A percentile compares a stretch with the other conserved stretches of the same genome.
phyloP scores from a whole-genome alignment of 352 stramenopile genomes.

The Globisporangium cystogenes region DNA sequence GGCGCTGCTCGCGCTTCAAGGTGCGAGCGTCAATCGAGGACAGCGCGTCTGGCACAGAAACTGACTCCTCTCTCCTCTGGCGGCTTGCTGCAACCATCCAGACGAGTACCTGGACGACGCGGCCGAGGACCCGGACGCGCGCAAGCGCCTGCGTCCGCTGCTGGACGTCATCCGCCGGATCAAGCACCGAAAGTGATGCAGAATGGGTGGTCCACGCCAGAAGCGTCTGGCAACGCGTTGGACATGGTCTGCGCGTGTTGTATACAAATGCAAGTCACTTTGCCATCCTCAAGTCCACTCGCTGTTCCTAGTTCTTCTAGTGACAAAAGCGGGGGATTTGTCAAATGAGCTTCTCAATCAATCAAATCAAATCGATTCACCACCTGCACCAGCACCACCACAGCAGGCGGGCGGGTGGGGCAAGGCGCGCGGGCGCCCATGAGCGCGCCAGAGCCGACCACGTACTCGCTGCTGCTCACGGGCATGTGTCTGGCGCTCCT shows the following conservation, averaged over 20 bases:
- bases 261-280: conserved; percentile 3
- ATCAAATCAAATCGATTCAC: too few relatives aligned
- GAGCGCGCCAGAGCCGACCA: conserved; percentile 40
- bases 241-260: background rate
- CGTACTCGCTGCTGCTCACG: conserved; percentile 77
- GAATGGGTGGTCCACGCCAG: conserved; percentile 5
- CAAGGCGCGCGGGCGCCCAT: conserved; percentile 2
- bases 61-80: background rate
- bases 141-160: conserved; percentile 68
- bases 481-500: conserved; percentile 71
- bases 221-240: background rate
- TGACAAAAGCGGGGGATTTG: background rate
- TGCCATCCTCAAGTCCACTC: background rate
- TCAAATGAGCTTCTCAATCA: background rate
- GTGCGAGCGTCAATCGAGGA: conserved; percentile 11
- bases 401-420: background rate
- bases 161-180: conserved; percentile 48
- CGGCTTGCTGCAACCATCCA: conserved; percentile 9
- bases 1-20: conserved; percentile 48
- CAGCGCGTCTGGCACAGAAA: background rate
- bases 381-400: too few relatives aligned
- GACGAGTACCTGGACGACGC: conserved; percentile 69
- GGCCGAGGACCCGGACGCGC: conserved; percentile 51
- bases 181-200: conserved; percentile 15
- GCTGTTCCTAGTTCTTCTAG: background rate